Evolutionary conservation across 176 grass and related monocot genomes (phyloP).

Genomic region (Cymbopogon citratus): DNA sequence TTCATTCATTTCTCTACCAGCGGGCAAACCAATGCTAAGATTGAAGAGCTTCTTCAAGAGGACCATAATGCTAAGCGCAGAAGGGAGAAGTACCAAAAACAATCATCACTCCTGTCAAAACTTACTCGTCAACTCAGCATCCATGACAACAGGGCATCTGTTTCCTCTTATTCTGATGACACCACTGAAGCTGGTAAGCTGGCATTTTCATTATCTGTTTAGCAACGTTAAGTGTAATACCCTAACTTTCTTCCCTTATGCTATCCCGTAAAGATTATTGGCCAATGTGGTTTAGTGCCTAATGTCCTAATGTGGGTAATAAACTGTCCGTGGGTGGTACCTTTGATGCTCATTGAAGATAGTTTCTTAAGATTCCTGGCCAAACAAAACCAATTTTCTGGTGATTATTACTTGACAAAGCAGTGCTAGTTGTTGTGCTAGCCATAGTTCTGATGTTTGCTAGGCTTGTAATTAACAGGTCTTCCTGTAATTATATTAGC

Average conservation of each 20-base stretch:
- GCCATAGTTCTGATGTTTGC: neutral
- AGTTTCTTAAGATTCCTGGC: too few relatives aligned
- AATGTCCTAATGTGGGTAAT: neutral
- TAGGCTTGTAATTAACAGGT: neutral
- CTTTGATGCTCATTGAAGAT: too few relatives aligned
- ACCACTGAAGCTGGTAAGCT: slow-evolving; percentile 50
- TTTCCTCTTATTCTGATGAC: slow-evolving; percentile 54
- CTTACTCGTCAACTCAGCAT: slow-evolving; percentile 87
- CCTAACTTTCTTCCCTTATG: neutral
- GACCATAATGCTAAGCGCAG: slow-evolving; percentile 83
- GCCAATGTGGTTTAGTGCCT: neutral
- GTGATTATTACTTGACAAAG: neutral
- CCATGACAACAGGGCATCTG: slow-evolving; percentile 74
- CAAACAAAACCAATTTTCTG: too few relatives aligned
- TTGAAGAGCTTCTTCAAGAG: slow-evolving; percentile 89
- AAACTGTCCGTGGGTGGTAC: neutral
- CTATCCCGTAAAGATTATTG: neutral
- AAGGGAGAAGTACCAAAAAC: slow-evolving; percentile 81
- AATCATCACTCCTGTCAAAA: slow-evolving; percentile 84
- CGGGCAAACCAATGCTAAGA: slow-evolving; percentile 69
- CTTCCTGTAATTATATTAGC: neutral
- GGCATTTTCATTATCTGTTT: neutral
- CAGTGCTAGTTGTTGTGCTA: neutral
- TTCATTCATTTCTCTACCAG: slow-evolving; percentile 35
- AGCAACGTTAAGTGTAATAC: neutral